Evolutionary conservation across 345 rosid genomes (phyloP).

Genomic region (Hibiscus trionum): DNA sequence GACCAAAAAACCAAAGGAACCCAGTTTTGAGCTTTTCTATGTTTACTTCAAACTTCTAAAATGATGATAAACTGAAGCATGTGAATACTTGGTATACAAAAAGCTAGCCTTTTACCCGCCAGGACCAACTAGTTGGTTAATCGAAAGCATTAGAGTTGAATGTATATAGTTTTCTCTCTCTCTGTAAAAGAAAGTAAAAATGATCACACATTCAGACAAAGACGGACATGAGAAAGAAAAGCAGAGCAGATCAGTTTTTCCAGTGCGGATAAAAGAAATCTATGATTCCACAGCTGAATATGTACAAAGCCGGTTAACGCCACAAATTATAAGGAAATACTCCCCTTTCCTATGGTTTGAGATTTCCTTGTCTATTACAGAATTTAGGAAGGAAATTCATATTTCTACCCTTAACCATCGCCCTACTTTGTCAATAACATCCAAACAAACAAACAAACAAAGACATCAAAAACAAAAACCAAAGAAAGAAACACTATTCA

Average conservation of each 20-base stretch:
- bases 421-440: slow-evolving; percentile 3
- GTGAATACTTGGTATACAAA: too few species aligned
- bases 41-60: too few species aligned
- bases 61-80: too few species aligned
- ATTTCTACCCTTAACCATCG: not conserved
- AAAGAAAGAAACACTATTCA: not conserved
- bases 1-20: too few species aligned
- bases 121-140: too few species aligned
- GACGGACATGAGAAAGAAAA: too few species aligned
- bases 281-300: slow-evolving; percentile 15
- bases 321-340: not conserved
- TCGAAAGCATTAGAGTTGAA: too few species aligned
- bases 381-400: slow-evolving; percentile 1
- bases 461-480: not conserved
- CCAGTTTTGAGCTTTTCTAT: too few species aligned
- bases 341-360: not conserved
- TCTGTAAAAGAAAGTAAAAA: too few species aligned
- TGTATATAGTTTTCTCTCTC: too few species aligned
- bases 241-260: not conserved
- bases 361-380: slow-evolving; percentile 16
- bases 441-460: not conserved
- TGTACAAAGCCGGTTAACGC: slow-evolving; percentile 19
- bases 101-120: too few species aligned
- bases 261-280: slow-evolving; percentile 3
- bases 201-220: too few species aligned